Evolutionary conservation across 139 green algal species (phyloP).

Genomic region (Chlorella ohadii): DNA sequence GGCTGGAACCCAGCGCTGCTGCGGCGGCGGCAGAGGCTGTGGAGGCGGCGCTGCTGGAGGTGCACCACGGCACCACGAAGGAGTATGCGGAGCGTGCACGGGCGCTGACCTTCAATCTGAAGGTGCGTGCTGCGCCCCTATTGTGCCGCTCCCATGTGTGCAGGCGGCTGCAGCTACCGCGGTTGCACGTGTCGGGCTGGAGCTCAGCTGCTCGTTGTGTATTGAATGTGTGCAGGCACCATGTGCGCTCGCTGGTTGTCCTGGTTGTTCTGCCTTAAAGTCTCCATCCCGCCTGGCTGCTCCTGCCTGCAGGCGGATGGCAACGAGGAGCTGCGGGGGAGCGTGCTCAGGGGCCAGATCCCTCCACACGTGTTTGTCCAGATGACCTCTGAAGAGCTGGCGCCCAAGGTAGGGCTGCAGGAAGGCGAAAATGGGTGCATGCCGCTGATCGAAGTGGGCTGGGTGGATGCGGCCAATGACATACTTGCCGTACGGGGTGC

Average conservation of each 20-base stretch:
- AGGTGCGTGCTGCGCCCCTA: constrained; percentile 38
- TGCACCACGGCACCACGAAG: constrained; percentile 29
- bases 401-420: constrained; percentile 28
- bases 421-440: too few relatives aligned
- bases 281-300: too few relatives aligned
- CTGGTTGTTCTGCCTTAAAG: too few relatives aligned
- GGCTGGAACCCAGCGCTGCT: not conserved
- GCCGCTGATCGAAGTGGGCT: too few relatives aligned
- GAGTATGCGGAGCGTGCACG: constrained; percentile 76
- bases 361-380: constrained; percentile 40
- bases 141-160: too few relatives aligned
- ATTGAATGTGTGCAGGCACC: too few relatives aligned
- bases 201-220: too few relatives aligned
- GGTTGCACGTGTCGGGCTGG: too few relatives aligned
- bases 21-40: not conserved
- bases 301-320: not conserved
- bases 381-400: constrained; percentile 69
- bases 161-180: too few relatives aligned
- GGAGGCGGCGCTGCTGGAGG: constrained; percentile 19
- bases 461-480: too few relatives aligned
- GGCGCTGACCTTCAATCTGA: constrained; percentile 71
- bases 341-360: constrained; percentile 43
- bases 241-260: too few relatives aligned
- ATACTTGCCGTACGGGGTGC: too few relatives aligned
- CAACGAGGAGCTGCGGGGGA: constrained; percentile 48